Conservation (phyloP, 805 yeast genomes). For the Cyberlindnera lachancei region DNA sequence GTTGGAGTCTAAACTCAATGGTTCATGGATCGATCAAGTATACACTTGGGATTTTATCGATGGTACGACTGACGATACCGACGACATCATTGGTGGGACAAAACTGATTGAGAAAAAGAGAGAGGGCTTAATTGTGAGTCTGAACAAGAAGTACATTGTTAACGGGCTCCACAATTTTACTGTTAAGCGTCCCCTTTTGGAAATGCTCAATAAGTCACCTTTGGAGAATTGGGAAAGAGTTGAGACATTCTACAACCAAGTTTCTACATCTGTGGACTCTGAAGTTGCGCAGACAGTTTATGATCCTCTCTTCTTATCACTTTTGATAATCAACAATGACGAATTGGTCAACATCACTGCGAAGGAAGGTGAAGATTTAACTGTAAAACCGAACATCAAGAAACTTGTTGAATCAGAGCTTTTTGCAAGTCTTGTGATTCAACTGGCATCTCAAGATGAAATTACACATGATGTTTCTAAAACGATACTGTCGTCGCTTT, state of each 20-base stretch:
- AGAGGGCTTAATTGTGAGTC: slow-evolving; percentile 41
- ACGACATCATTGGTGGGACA: slow-evolving; percentile 41
- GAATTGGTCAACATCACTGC: slow-evolving; percentile 43
- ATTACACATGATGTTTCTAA: slow-evolving; percentile 30
- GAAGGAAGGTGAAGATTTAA: slow-evolving; percentile 17
- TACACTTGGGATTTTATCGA: slow-evolving; percentile 58
- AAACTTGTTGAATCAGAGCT: slow-evolving; percentile 50
- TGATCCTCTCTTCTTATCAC: slow-evolving; percentile 65
- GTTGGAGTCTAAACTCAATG: slow-evolving; percentile 46
- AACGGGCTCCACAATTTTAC: slow-evolving; percentile 38
- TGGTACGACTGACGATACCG: slow-evolving; percentile 29
- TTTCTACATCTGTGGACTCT: slow-evolving; percentile 13
- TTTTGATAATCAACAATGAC: slow-evolving; percentile 54
- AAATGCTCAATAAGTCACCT: slow-evolving; percentile 12
- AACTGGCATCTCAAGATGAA: slow-evolving; percentile 32
- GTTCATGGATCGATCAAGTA: slow-evolving; percentile 62
- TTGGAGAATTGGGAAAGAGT: slow-evolving; percentile 23
- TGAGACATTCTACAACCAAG: slow-evolving; percentile 23
- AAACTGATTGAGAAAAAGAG: slow-evolving; percentile 38
- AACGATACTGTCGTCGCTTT: slow-evolving; percentile 36
- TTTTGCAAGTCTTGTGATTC: slow-evolving; percentile 41
- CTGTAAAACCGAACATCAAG: slow-evolving; percentile 40
- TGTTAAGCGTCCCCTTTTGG: slow-evolving; percentile 23
- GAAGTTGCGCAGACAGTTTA: slow-evolving; percentile 32
- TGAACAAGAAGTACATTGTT: slow-evolving; percentile 41